Evolutionary conservation across 2,329 filamentous ascomycete species (phyloP).

Genomic region (Trichophyton benhamiae): DNA sequence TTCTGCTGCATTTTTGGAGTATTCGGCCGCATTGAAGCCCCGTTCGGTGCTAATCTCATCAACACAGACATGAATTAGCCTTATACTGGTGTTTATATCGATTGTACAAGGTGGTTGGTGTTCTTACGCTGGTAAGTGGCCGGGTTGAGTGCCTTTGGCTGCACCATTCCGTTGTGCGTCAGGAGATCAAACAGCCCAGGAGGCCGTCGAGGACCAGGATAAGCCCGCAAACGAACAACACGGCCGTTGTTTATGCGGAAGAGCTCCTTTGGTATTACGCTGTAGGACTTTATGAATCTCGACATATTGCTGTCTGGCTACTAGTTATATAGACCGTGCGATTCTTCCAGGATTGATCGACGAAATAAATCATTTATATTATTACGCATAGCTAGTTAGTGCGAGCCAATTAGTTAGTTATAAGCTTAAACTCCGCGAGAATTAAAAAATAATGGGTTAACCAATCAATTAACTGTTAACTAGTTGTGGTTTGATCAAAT

Average conservation of each 20-base stretch:
- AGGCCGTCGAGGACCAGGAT: slow-evolving; percentile 8
- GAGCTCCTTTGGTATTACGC: slow-evolving; percentile 13
- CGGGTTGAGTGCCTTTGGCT: slow-evolving; percentile 14
- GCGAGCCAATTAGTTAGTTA: too few relatives aligned
- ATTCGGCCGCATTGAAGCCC: slow-evolving; percentile 13
- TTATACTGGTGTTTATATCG: not conserved
- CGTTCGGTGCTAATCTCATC: slow-evolving; percentile 8
- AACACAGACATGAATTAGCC: not conserved
- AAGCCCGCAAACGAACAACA: slow-evolving; percentile 12
- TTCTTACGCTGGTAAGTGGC: slow-evolving; percentile 12
- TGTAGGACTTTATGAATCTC: slow-evolving; percentile 11
- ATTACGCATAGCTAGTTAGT: too few relatives aligned
- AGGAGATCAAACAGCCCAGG: slow-evolving; percentile 14
- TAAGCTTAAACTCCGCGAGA: too few relatives aligned
- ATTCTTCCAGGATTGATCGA: too few relatives aligned
- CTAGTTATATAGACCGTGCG: too few relatives aligned
- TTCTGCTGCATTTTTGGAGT: not conserved
- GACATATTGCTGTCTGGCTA: not conserved
- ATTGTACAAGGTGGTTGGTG: not conserved
- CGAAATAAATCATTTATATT: too few relatives aligned
- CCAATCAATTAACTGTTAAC: too few relatives aligned
- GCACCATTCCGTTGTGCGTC: slow-evolving; percentile 13
- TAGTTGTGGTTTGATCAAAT: too few relatives aligned
- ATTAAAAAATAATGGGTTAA: too few relatives aligned
- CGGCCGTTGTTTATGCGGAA: slow-evolving; percentile 16